Evolutionary conservation across 1,139 yeast genomes (phyloP), one percentile per base, ranked within the genome.

Genomic region (Debaryomyces sp.): DNA sequence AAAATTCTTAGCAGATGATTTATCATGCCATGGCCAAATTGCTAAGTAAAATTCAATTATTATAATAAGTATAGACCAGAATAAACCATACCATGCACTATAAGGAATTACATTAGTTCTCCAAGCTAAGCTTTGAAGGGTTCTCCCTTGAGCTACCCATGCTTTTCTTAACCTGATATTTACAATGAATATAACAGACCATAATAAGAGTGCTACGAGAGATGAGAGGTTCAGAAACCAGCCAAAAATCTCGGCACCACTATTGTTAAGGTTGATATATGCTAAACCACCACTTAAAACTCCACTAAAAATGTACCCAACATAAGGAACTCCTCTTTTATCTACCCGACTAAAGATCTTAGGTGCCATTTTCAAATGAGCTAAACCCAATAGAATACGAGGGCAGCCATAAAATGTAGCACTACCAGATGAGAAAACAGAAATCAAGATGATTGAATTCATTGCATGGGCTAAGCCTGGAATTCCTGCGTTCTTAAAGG

Each of bases 391-490:
- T 48, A 88, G 64, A 46, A 85, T 76, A 69, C 96, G 78, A 2
- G 95, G 86, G 35, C 91, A 91, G 57, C 86, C 82, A 66, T 88
- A 88, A 44, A 88, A 77, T 62, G 86, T 85, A n/a, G 92, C 85
- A 70, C 87, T 88, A 59, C 87, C 95, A 22, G 95, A 95, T 9
- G 92, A 85, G 46, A 86, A 73, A 54, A 87, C 81, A 24, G 95
- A 85, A 32, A 79, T 61, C 43, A 87, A 67, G 54, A 88, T 84
- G 41, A 87, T 86, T 18, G 89, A 95, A 63, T 87, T 88, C 73
- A 88, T 85, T 49, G 87, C 84, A 58, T 83, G 81, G 42, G 90
- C 89, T 51, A 87, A 67, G 18, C 81, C 77, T 59, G 78, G 71
- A 51, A 94, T 87, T 41, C 94, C 92, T 3, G 89, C 80, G 64